These are phyloP conservation scores for Dipteronia dyeriana DNA, from an alignment of 345 rosid species.

Conservation along the genomic window DNA sequence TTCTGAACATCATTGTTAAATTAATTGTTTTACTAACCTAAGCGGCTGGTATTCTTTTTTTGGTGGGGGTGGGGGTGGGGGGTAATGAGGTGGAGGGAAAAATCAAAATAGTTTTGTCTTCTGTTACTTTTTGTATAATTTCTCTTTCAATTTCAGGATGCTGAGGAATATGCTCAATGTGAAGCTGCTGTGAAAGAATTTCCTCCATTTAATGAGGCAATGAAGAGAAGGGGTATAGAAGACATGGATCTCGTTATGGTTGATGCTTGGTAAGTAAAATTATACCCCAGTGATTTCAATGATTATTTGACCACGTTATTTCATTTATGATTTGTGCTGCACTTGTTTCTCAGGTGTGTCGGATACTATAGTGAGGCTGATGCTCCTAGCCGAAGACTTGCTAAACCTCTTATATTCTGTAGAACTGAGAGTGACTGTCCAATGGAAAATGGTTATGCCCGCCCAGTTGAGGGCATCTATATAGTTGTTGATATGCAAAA, in stretches of 20 bases:
- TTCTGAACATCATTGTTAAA: background rate
- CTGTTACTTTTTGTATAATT: background rate
- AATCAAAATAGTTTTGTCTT: background rate
- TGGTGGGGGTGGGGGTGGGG: background rate
- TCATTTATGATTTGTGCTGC: constrained; percentile 12
- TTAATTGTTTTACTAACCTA: background rate
- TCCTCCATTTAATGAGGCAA: constrained; percentile 78
- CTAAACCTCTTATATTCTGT: constrained; percentile 89
- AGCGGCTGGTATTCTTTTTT: background rate
- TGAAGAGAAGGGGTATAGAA: constrained; percentile 87
- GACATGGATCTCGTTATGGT: constrained; percentile 97
- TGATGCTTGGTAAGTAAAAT: constrained; percentile 66
- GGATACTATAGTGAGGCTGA: constrained; percentile 84
- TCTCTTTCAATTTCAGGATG: constrained; percentile 52
- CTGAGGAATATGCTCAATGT: constrained; percentile 86
- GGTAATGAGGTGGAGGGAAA: background rate
- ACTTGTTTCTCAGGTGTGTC: constrained; percentile 59
- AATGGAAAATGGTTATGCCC: constrained; percentile 97
- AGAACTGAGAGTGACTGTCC: constrained; percentile 94
- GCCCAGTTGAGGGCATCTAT: constrained; percentile 87
- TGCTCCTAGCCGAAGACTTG: constrained; percentile 81
- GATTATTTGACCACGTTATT: background rate
- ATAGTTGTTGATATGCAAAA: constrained; percentile 90
- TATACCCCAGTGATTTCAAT: background rate
- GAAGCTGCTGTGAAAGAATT: constrained; percentile 87